These are phyloP conservation scores for Neofusicoccum sp. DNA, from an alignment of 2,329 filamentous ascomycete genomes.

Conservation along the genomic window DNA sequence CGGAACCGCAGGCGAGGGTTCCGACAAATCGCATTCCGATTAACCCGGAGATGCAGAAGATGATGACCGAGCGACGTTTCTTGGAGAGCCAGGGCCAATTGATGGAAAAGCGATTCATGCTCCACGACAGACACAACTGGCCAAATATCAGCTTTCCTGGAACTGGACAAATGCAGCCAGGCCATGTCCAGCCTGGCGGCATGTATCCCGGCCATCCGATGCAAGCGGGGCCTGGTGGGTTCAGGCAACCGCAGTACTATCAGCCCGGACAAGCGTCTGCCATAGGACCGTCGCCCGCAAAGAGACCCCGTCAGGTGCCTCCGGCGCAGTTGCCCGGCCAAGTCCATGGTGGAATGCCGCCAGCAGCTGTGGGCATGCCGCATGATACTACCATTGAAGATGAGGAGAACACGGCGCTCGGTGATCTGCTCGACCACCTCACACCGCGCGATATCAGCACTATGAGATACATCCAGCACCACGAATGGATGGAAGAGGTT, in stretches of 20 bases:
- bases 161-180: slow-evolving; percentile 9
- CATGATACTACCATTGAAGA: slow-evolving; percentile 65
- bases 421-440: slow-evolving; percentile 86
- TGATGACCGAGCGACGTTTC: slow-evolving; percentile 60
- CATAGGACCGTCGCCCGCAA: slow-evolving; percentile 45
- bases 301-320: slow-evolving; percentile 42
- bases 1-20: slow-evolving; percentile 71
- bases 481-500: slow-evolving; percentile 99
- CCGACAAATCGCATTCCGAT: slow-evolving; percentile 66
- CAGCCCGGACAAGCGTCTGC: slow-evolving; percentile 26
- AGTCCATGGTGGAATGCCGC: slow-evolving; percentile 36
- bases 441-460: slow-evolving; percentile 87
- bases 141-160: slow-evolving; percentile 53
- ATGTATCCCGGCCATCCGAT: slow-evolving; percentile 30
- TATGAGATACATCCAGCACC: slow-evolving; percentile 86
- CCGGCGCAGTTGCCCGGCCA: slow-evolving; percentile 44
- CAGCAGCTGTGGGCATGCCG: slow-evolving; percentile 24
- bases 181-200: slow-evolving; percentile 9
- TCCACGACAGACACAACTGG: slow-evolving; percentile 87
- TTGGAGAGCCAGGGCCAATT: slow-evolving; percentile 69
- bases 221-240: slow-evolving; percentile 26
- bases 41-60: slow-evolving; percentile 56
- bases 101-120: slow-evolving; percentile 91
- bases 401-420: slow-evolving; percentile 82
- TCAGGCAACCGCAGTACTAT: slow-evolving; percentile 30